Evolutionary conservation across 1,284 basidiomycete species (phyloP).

Genomic region (Fomitopsis schrenkii): DNA sequence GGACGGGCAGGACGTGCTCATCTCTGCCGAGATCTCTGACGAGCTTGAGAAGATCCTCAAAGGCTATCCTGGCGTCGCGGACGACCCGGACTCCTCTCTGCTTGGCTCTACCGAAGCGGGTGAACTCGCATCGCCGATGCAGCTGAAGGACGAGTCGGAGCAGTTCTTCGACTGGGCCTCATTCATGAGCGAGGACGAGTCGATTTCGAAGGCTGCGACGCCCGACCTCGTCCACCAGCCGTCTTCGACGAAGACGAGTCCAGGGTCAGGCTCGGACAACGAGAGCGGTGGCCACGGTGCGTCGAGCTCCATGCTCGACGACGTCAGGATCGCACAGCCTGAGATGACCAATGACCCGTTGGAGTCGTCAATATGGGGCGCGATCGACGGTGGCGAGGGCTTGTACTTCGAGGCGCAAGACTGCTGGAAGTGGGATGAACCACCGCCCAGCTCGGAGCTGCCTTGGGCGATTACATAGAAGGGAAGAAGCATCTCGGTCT

Average conservation of each 20-base stretch:
- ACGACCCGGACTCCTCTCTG: slow-evolving; percentile 27
- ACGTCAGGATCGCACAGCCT: slow-evolving; percentile 25
- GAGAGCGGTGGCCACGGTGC: slow-evolving; percentile 42
- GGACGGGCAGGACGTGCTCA: slow-evolving; percentile 38
- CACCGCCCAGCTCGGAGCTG: slow-evolving; percentile 60
- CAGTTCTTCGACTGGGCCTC: slow-evolving; percentile 66
- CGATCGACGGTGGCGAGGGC: slow-evolving; percentile 73
- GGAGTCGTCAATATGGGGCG: slow-evolving; percentile 57
- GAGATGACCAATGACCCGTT: slow-evolving; percentile 39
- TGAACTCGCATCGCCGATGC: slow-evolving; percentile 3
- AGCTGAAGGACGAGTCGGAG: slow-evolving; percentile 20
- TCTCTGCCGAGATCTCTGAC: slow-evolving; percentile 50
- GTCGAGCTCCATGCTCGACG: slow-evolving; percentile 16
- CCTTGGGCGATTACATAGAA: slow-evolving; percentile 57
- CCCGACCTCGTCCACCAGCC: slow-evolving; percentile 60
- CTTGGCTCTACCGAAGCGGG: slow-evolving; percentile 1
- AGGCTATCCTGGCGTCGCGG: slow-evolving; percentile 37
- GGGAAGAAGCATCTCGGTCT: slow-evolving; percentile 1
- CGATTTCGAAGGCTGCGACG: slow-evolving; percentile 54
- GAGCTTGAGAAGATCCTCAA: slow-evolving; percentile 61
- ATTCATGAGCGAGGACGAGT: slow-evolving; percentile 53
- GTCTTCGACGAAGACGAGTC: slow-evolving; percentile 72
- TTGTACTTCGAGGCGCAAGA: slow-evolving; percentile 55
- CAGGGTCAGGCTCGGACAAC: slow-evolving; percentile 58
- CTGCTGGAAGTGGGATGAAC: slow-evolving; percentile 70